Conservation (phyloP, 805 yeast species). For the Candida qinlingensis region DNA sequence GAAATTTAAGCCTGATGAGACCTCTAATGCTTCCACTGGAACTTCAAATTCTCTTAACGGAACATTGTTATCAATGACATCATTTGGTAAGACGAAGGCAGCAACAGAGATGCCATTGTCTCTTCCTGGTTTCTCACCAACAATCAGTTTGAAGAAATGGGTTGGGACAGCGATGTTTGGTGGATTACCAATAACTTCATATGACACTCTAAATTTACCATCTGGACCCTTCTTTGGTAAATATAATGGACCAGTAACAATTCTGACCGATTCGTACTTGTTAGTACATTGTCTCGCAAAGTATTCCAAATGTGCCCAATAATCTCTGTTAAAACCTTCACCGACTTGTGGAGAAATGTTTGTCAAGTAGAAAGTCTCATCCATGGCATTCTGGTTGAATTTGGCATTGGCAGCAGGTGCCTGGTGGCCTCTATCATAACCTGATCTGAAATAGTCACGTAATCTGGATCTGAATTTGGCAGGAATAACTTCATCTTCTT, state of each 20-base stretch:
- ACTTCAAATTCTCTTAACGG: constrained; percentile 77
- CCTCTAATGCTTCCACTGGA: constrained; percentile 85
- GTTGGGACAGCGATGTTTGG: constrained; percentile 97
- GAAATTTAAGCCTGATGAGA: constrained; percentile 79
- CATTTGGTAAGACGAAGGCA: constrained; percentile 93
- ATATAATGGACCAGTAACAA: constrained; percentile 91
- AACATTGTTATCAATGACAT: constrained; percentile 60
- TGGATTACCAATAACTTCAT: constrained; percentile 95
- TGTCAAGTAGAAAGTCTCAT: constrained; percentile 84
- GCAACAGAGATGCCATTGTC: constrained; percentile 58
- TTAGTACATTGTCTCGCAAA: constrained; percentile 74
- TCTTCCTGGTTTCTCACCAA: constrained; percentile 59
- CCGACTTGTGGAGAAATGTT: constrained; percentile 98
- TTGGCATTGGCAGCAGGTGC: constrained; percentile 98
- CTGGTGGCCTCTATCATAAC: constrained; percentile 95
- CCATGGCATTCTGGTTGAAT: constrained; percentile 86
- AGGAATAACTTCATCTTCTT: constrained; percentile 84
- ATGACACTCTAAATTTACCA: constrained; percentile 78
- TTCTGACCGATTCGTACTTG: constrained; percentile 69
- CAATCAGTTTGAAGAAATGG: constrained; percentile 86
- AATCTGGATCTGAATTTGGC: constrained; percentile 66
- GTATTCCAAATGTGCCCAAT: constrained; percentile 96
- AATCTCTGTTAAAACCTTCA: constrained; percentile 93
- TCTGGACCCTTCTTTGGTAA: constrained; percentile 72
- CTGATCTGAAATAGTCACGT: constrained; percentile 87